phyloP scores from a whole-genome alignment of 768 basidiomycete genomes.

The Mycena rebaudengoi region DNA sequence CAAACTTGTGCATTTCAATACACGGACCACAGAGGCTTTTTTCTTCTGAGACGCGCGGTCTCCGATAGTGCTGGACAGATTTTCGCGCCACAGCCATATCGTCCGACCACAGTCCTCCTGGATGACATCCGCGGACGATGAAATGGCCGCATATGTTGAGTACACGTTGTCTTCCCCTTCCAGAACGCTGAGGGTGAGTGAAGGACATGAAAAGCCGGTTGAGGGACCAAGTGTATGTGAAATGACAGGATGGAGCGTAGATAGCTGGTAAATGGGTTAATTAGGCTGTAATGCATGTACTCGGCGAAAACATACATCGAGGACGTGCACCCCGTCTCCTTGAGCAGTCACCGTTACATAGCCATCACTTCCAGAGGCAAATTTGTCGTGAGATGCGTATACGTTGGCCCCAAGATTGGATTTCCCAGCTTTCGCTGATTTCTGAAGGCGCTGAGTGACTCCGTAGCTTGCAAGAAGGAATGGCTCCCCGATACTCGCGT shows the following conservation, averaged over 20 bases:
- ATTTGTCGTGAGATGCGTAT: conserved; percentile 44
- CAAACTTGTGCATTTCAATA: neutral
- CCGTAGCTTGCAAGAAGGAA: conserved; percentile 50
- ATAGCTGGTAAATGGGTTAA: conserved; percentile 50
- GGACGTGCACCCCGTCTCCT: conserved; percentile 77
- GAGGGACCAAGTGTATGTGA: conserved; percentile 79
- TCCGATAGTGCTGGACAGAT: conserved; percentile 45
- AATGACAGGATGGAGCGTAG: conserved; percentile 68
- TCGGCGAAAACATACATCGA: conserved; percentile 74
- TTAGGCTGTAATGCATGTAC: too few relatives aligned
- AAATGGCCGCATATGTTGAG: conserved; percentile 65
- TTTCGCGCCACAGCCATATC: conserved; percentile 71
- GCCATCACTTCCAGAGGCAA: conserved; percentile 52
- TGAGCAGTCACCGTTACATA: conserved; percentile 75
- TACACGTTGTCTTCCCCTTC: conserved; percentile 47
- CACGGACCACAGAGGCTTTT: conserved; percentile 54
- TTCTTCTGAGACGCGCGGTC: conserved; percentile 49
- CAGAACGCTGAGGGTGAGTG: conserved; percentile 51
- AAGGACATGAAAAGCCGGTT: conserved; percentile 66
- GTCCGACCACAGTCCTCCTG: conserved; percentile 54
- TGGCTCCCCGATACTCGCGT: conserved; percentile 44
- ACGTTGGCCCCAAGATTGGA: conserved; percentile 32
- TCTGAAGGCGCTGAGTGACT: conserved; percentile 26
- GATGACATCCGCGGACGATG: conserved; percentile 54
- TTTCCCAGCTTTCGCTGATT: conserved; percentile 22